Evolutionary conservation across 129 eudicot species (phyloP), one percentile per base, ranked within the genome.

Genomic region (Glebionis coronaria): DNA sequence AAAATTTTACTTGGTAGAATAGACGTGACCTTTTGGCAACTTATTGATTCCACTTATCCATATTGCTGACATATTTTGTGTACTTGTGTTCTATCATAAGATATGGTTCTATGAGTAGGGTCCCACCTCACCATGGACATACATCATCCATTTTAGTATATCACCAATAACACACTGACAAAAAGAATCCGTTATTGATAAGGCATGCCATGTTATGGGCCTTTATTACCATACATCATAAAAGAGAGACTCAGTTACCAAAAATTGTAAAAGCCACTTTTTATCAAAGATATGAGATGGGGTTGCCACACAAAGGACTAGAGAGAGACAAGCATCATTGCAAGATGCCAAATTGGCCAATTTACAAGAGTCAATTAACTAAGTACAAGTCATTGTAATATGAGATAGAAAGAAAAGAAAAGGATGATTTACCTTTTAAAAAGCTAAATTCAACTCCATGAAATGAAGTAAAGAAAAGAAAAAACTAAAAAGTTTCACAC

Each of bases 31-130:
- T 35, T 16, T 31, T 31, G 35, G 29, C 65, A 68, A 42, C 69
- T 68, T 53, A 75, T 68, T 59, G 69, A 59, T 68, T 68, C 73
- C 75, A 75, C 80, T 75, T 75, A 75, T 75, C 80, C 80, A 76
- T 40, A 68, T 42, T 68, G 74, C 65, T 75, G 74, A 67, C 74
- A 68, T 66, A 47, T 67, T 52, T 76, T 68, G 57, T 76, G 80
- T 76, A 76, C 75, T 75, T 75, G 63, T 67, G 80, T 59, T 60
- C 38, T 61, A 75, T 75, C 74, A 69, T 68, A 53, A 75, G 80
- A 75, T 68, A 76, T 76, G 79, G 73, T 75, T 75, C n/a, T 29
- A 20, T 11, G 46, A n/a, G 56, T 45, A 10, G 73, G 74, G 70
- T 42, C 80, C 80, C 75, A 60, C 50, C 78, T 63, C 73, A 25